Base-by-base conservation (phyloP, 2,329 filamentous ascomycete genomes). In the Claviceps sp. region DNA sequence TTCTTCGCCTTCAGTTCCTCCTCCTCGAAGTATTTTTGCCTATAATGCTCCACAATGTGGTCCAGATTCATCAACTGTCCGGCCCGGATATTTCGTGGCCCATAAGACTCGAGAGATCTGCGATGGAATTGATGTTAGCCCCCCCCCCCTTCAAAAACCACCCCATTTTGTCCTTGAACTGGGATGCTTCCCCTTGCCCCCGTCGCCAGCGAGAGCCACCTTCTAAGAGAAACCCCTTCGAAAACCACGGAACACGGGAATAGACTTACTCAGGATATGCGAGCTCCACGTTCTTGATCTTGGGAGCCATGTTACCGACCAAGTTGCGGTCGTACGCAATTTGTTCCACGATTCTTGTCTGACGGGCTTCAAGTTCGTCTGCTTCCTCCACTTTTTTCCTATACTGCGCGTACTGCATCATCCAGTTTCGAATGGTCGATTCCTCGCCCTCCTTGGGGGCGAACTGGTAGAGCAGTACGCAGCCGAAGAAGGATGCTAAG, bases 271-370 rank as follows among this genome's bases (percentile, higher is more conserved):
- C 78, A 45, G 78, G 78, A 56, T 66, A 78, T 57, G 72, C 71
- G 57, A 80, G 69, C 55, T 80, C 76, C 58, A 77, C 66, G 57
- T 70, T 70, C 56, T 61, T 62, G 62, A 70, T 71, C 62, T 69
- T 70, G 58, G 66, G 61, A 38, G 62, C 64, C 50, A 64, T 66
- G 58, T 74, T 68, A 58, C 71, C 63, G 58, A 80, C 73, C 49
- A 81, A 68, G 58, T 79, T 75, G 60, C 72, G 75, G 67, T 81
- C 77, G 61, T 70, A 74, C 44, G 74, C 75, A 45, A 78, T 78
- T 68, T 80, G 76, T 62, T 80, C 73, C 57, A 75, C 60, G 22
- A 72, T 64, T 51, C 71, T 70, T 42, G 74, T 75, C 64, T 76
- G 76, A 50, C 78, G 62, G 29, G 70, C 63, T 34, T 34, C 29